Percentiles rank a stretch among this genome's conserved stretches.
phyloP scores from a whole-genome alignment of 306 rosid species.

The Echinosophora koreensis region DNA sequence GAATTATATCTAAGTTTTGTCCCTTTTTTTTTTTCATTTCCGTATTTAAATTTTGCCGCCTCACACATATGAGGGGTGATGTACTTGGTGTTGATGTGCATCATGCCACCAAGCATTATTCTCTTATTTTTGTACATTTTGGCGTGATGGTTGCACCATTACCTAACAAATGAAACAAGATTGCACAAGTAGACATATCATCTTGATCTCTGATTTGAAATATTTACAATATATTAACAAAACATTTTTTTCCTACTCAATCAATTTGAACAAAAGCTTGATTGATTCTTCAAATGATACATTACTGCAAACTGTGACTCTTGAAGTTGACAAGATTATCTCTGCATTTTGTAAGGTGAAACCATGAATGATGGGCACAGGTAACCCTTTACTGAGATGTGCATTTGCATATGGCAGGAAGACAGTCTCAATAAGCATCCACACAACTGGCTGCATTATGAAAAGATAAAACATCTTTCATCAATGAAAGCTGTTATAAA shows the following conservation, averaged over 20 bases:
- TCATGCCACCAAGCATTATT: too few relatives aligned
- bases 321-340: conserved; percentile 65
- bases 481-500: conserved; percentile 3
- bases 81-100: too few relatives aligned
- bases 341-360: conserved; percentile 73
- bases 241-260: conserved; percentile 1
- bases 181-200: conserved; percentile 44
- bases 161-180: conserved; percentile 30
- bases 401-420: conserved; percentile 77
- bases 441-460: conserved; percentile 72
- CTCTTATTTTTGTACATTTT: conserved; percentile 21
- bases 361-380: conserved; percentile 80
- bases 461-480: conserved; percentile 23
- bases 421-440: conserved; percentile 76
- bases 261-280: conserved; percentile 33
- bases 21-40: too few relatives aligned
- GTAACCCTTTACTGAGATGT: conserved; percentile 77
- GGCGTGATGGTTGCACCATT: conserved; percentile 13
- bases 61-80: not conserved
- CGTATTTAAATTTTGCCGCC: not conserved
- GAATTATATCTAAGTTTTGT: too few relatives aligned
- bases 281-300: conserved; percentile 51
- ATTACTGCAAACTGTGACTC: conserved; percentile 75
- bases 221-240: conserved; percentile 42
- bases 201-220: conserved; percentile 25